phyloP scores from a whole-genome alignment of 1,284 basidiomycete species.

The Cryptococcus depauperatus region DNA sequence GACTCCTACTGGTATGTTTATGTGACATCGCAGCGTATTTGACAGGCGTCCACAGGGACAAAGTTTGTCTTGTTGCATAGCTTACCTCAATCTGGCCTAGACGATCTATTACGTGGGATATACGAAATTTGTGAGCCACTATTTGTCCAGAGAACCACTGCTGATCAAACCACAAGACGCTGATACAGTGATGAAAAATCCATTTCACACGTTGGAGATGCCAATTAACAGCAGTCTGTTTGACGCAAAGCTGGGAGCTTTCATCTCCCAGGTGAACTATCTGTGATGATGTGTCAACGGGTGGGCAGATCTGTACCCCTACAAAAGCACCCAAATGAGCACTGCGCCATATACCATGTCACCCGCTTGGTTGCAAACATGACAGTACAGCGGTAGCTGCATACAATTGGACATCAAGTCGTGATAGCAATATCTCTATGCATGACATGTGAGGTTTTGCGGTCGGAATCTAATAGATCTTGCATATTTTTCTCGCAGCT shows the following conservation, averaged over 20 bases:
- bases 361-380: no score
- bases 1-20: slow-evolving; percentile 75
- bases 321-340: no score
- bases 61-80: slow-evolving; percentile 88
- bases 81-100: slow-evolving; percentile 53
- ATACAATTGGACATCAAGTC: no score
- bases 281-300: no score
- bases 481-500: no score
- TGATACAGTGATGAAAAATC: slow-evolving; percentile 97
- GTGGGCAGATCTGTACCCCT: no score
- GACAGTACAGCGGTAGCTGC: no score
- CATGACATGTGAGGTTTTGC: no score
- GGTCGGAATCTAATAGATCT: no score
- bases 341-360: no score
- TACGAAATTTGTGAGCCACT: slow-evolving; percentile 58
- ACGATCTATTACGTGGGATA: slow-evolving; percentile 65
- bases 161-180: slow-evolving; percentile 41
- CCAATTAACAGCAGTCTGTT: slow-evolving; percentile 88
- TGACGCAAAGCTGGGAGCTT: slow-evolving; percentile 54
- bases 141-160: neutral
- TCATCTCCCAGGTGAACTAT: slow-evolving; percentile 35
- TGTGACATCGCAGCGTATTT: neutral
- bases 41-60: slow-evolving; percentile 47
- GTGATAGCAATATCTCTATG: no score
- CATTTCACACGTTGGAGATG: slow-evolving; percentile 98